Evolutionary conservation across 2,329 filamentous ascomycete species (phyloP), one percentile per base, ranked within the genome.

Genomic region (Neonectria neomacrospora): DNA sequence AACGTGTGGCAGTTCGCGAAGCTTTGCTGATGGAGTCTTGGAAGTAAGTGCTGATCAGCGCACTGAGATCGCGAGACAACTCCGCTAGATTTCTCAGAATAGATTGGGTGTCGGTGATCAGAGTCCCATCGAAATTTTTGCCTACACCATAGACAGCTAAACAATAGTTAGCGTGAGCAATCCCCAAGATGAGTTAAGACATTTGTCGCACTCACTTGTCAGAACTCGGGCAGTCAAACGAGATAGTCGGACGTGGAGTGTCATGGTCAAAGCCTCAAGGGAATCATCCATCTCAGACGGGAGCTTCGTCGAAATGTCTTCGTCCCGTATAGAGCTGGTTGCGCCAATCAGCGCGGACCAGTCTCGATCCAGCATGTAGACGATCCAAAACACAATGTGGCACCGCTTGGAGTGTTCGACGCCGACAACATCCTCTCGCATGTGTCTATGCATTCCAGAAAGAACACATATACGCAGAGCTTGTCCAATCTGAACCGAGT

Each of bases 401-500:
- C 72, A 76, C 9, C 74, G 61, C 3, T 63, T 71, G 0, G 74
- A 75, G n/a, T 73, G 71, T 1, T 71, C 62, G 0, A 61, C 64
- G 0, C 71, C 70, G 0, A 73, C 70, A 0, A 64, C 70, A 0
- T 68, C 70, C 12, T 67, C 63, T 3, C 69, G 71, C 65, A 72
- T 64, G 45, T 75, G 73, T 8, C 73, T 63, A 47, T 75, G 74
- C 16, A 70, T 73, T 0, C 75, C 75, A 0, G 76, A 75, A 2
- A 77, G 65, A 0, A 77, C 74, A 11, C 74, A 75, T 3, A 76
- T 75, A 0, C 75, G 74, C 5, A 77, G 66, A 0, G 76, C 75
- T 8, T 77, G 75, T 26, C 75, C 75, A 12, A 77, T 74, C 73
- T 76, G 23, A 5, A 1, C 0, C 12, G 10, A 22, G 10, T n/a